Evolutionary conservation across 177 flowering plant genomes (phyloP).

Genomic region (Vitis hybrid): DNA sequence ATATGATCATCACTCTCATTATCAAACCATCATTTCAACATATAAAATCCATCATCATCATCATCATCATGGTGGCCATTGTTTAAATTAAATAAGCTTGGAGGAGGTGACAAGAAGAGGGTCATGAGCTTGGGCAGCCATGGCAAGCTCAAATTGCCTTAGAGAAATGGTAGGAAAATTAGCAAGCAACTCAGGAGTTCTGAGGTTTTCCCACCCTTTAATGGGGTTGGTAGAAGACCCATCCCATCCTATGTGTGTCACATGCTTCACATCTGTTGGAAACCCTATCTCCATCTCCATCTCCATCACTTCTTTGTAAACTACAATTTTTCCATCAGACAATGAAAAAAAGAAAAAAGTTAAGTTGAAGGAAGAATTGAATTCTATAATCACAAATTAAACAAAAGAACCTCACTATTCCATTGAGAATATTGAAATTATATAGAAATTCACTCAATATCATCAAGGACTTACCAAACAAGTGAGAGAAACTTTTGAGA

Average conservation of each 20-base stretch:
- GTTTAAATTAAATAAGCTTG: background rate
- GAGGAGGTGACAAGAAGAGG: conserved; percentile 12
- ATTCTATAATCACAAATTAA: background rate
- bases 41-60: background rate
- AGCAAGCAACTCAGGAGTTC: conserved; percentile 43
- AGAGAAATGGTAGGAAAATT: conserved; percentile 49
- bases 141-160: conserved; percentile 65
- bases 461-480: conserved; percentile 51
- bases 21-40: background rate
- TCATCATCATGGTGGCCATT: background rate
- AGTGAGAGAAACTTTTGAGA: conserved; percentile 54
- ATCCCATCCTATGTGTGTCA: conserved; percentile 43
- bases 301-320: conserved; percentile 34
- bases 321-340: conserved; percentile 16
- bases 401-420: background rate
- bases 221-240: conserved; percentile 30
- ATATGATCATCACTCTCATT: background rate
- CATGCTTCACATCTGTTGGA: conserved; percentile 48
- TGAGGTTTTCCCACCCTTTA: conserved; percentile 55
- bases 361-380: background rate
- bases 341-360: background rate
- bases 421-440: background rate
- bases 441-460: background rate
- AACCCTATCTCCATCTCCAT: conserved; percentile 37
- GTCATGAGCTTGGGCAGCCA: conserved; percentile 52